Percentiles rank a stretch among this genome's conserved stretches.
phyloP scores from a whole-genome alignment of 768 basidiomycete genomes.

The Podaxis rugospora region DNA sequence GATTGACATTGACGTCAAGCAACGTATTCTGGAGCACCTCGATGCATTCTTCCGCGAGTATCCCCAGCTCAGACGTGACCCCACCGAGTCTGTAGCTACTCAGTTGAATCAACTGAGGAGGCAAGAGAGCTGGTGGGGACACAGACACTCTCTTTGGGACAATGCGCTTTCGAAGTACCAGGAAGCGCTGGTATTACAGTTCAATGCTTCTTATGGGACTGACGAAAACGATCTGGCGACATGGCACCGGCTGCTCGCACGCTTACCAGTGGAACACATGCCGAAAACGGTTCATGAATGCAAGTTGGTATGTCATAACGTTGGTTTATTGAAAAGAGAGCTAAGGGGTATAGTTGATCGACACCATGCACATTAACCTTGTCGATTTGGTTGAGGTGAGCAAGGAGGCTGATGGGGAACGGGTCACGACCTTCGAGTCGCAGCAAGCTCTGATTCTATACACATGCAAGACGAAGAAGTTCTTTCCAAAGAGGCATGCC shows the following conservation, averaged over 20 bases:
- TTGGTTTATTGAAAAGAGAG: neutral
- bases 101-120: slow-evolving; percentile 2
- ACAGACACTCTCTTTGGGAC: neutral
- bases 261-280: neutral
- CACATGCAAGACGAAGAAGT: slow-evolving; percentile 18
- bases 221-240: slow-evolving; percentile 20
- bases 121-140: neutral
- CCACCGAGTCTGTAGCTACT: neutral
- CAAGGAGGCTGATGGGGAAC: neutral
- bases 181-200: slow-evolving; percentile 21
- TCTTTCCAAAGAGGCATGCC: slow-evolving; percentile 22
- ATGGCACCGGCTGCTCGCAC: slow-evolving; percentile 15
- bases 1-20: neutral
- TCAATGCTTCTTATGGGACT: slow-evolving; percentile 24
- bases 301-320: neutral
- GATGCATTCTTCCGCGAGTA: neutral
- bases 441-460: slow-evolving; percentile 24
- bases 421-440: slow-evolving; percentile 16
- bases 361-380: slow-evolving; percentile 27
- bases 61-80: neutral
- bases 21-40: neutral
- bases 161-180: slow-evolving; percentile 16
- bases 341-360: slow-evolving; percentile 17
- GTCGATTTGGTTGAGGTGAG: slow-evolving; percentile 19
- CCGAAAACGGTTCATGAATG: slow-evolving; percentile 1